Evolutionary conservation across 306 rosid species (phyloP), one percentile per base, ranked within the genome.

Genomic region (Cucurbita argyrosperma): DNA sequence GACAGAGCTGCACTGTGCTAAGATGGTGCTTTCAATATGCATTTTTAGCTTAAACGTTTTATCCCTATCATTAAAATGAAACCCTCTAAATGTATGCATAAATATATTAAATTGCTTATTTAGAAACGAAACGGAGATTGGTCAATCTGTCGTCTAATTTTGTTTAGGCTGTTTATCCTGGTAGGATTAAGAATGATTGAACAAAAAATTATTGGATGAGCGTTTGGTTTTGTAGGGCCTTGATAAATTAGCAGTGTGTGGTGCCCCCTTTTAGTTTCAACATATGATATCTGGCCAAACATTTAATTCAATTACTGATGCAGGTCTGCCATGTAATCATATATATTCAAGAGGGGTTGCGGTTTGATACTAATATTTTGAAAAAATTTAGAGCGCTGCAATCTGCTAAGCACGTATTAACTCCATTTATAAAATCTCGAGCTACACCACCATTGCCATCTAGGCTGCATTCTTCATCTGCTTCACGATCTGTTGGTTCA

Each of bases 301-400:
- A 37, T 67, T 63, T 72, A 38, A 75, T 72, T 71, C 53, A 23
- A 64, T 12, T 87, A 81, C 85, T 75, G 77, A 82, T 90, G 90
- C 96, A 93, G 97, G 98, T 93, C 78, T 93, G 96, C 73, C 98
- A 90, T 85, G 85, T 90, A 58, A 80, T 93, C 76, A 57, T 93
- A 82, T 86, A 87, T 76, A 82, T 87, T 84, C 88, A 87, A 81
- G 98, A 93, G 77, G 96, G 97, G 9, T 87, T 86, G 19, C 87
- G 82, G 64, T 86, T 93, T 79, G 89, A 84, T 74, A 74, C 88
- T 73, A 86, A 85, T 80, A 84, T 82, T 76, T 82, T 90, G 78
- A 85, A 87, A 78, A 86, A 89, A 64, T 89, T 93, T 84, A 89
- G 94, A 49, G 87, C 87, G 16, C 79, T 93, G 16, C 94, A 90